phyloP scores from a whole-genome alignment of 345 rosid genomes.

The Hibiscus tridactylites region DNA sequence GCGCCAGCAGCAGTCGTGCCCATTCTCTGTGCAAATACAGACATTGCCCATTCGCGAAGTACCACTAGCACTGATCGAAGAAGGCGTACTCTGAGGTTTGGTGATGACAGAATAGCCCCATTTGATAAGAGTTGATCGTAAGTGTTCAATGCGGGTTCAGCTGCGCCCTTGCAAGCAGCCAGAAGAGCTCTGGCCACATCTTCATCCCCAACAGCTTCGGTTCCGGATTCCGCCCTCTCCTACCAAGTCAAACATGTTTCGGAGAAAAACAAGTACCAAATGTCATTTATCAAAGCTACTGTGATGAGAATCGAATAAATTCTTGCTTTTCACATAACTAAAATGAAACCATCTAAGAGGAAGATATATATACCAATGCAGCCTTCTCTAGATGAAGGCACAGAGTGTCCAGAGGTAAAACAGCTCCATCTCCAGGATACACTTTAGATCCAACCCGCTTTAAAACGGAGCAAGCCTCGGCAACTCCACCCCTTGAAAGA shows the following conservation, averaged over 20 bases:
- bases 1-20: slow-evolving; percentile 59
- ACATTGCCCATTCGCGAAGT: slow-evolving; percentile 93
- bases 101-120: slow-evolving; percentile 69
- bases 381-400: slow-evolving; percentile 98
- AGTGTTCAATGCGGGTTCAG: slow-evolving; percentile 77
- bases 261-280: background rate
- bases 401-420: slow-evolving; percentile 69
- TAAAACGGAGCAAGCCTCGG: slow-evolving; percentile 87
- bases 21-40: slow-evolving; percentile 68
- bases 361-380: slow-evolving; percentile 53
- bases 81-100: slow-evolving; percentile 72
- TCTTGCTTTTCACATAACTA: background rate
- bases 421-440: slow-evolving; percentile 94
- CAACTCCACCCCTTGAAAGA: slow-evolving; percentile 80
- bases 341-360: background rate
- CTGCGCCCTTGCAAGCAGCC: slow-evolving; percentile 89
- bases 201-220: slow-evolving; percentile 78
- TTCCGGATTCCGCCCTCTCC: slow-evolving; percentile 74
- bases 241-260: slow-evolving; percentile 13
- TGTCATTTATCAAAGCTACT: background rate
- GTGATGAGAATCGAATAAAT: background rate
- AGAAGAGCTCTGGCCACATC: slow-evolving; percentile 84
- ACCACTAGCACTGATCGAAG: slow-evolving; percentile 70
- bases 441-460: slow-evolving; percentile 77
- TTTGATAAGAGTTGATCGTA: slow-evolving; percentile 79